A percentile compares a stretch with the other conserved stretches of the same genome.
Evolutionary conservation across 2,329 filamentous ascomycete species (phyloP).

Genomic region (Cytospora piceicola): DNA sequence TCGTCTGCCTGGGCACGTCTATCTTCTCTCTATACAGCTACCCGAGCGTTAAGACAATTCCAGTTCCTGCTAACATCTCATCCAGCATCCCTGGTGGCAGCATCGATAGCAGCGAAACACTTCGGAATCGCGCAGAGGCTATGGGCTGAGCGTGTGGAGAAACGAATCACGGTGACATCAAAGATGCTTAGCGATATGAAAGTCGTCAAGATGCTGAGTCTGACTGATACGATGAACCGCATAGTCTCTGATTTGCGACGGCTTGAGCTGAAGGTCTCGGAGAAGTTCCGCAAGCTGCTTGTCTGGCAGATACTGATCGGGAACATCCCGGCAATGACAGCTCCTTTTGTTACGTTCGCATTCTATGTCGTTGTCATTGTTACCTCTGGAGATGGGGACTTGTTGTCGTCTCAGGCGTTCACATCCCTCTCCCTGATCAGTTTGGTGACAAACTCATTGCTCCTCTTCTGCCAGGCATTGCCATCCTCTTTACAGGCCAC

Average conservation of each 20-base stretch:
- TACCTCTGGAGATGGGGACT: slow-evolving; percentile 20
- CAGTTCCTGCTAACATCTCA: background rate
- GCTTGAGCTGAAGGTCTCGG: slow-evolving; percentile 39
- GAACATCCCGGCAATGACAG: slow-evolving; percentile 13
- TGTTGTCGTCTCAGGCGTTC: slow-evolving; percentile 32
- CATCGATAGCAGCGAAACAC: slow-evolving; percentile 29
- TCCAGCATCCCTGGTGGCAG: slow-evolving; percentile 31
- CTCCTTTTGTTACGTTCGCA: slow-evolving; percentile 36
- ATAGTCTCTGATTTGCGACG: slow-evolving; percentile 37
- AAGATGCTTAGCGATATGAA: slow-evolving; percentile 50
- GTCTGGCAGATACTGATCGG: slow-evolving; percentile 33
- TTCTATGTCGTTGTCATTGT: slow-evolving; percentile 36
- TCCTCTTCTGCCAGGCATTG: slow-evolving; percentile 31
- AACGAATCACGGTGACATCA: slow-evolving; percentile 46
- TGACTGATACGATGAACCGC: slow-evolving; percentile 34
- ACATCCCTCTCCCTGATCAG: slow-evolving; percentile 33
- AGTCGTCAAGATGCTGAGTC: slow-evolving; percentile 50
- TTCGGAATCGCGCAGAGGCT: slow-evolving; percentile 36
- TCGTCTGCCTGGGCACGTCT: slow-evolving; percentile 32
- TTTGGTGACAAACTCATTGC: slow-evolving; percentile 32
- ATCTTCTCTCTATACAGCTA: background rate
- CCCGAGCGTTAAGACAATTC: too few relatives aligned
- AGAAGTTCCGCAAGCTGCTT: slow-evolving; percentile 36
- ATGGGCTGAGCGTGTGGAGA: slow-evolving; percentile 50
- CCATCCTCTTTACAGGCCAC: slow-evolving; percentile 31